Evolutionary conservation across 768 basidiomycete species (phyloP), one percentile per base, ranked within the genome.

Genomic region (Kwoniella dendrophila): DNA sequence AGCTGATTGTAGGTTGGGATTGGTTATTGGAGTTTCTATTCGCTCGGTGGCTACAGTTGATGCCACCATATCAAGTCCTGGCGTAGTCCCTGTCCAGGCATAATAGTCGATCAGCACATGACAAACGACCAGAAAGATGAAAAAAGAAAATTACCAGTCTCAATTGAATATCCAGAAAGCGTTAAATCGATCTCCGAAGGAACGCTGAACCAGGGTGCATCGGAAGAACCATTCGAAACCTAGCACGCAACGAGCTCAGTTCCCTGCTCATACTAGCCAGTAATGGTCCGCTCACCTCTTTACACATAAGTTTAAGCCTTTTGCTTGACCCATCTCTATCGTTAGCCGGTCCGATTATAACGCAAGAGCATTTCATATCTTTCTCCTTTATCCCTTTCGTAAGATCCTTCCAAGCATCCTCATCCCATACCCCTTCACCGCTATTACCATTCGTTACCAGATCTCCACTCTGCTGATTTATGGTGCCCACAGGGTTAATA

Each of bases 181-280:
- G 24, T 41, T 2, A 63, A n/a, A 12, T 69, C 58, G 7, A 49
- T 40, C 22, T 66, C 68, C 3, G 51, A 12, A 24, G 64, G 56
- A 22, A 66, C 43, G 12, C 47, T 57, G 50, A 69, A 69, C 68
- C 68, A 69, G 2, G 63, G 47, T 22, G 65, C 58, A 40, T 69
- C 67, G 7, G 49, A 22, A 18, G 52, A 40, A 3, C 57, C 45
- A 45, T 43, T 34, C 18, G 53, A 54, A 11, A 32, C n/a, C 62
- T 63, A 29, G 3, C 26, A 22, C 18, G n/a, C 18, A 33, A 3
- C 18, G 43, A 62, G 33, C 34, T 27, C 24, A 52, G 34, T 18
- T 29, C 12, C 20, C 16, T 40, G 8, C n/a, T 43, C n/a, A 44
- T 20, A 7, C 33, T 11, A 12, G 48, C 16, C 5, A 40, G 24